These are phyloP conservation scores for grape (Vitis vinifera) DNA, from an alignment of 164 flowering plant genomes.

Conservation along the genomic window DNA sequence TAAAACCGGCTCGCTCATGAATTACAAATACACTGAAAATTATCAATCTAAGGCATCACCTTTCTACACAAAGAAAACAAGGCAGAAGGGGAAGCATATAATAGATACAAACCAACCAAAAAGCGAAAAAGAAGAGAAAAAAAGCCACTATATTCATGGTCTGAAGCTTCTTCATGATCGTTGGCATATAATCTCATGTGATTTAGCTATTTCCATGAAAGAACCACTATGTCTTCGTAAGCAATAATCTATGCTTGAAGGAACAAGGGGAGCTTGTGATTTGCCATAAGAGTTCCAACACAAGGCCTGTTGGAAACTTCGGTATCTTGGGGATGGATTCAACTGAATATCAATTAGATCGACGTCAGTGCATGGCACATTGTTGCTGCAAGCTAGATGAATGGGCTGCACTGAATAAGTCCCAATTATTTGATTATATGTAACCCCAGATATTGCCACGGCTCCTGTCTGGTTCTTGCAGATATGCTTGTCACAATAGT, in stretches of 20 bases:
- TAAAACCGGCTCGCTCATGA: too few relatives aligned
- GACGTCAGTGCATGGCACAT: slow-evolving; percentile 62
- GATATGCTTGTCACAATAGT: slow-evolving; percentile 59
- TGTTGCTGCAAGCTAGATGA: slow-evolving; percentile 69
- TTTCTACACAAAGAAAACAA: too few relatives aligned
- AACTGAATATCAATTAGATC: slow-evolving; percentile 57
- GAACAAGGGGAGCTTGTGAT: slow-evolving; percentile 60
- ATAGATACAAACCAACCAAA: background rate
- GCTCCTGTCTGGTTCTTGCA: slow-evolving; percentile 84
- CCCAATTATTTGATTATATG: slow-evolving; percentile 55
- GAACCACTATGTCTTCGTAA: slow-evolving; percentile 42
- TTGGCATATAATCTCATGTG: slow-evolving; percentile 42
- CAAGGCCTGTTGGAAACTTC: slow-evolving; percentile 38
- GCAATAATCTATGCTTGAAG: slow-evolving; percentile 71
- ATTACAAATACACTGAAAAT: too few relatives aligned
- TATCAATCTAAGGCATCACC: too few relatives aligned
- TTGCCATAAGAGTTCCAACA: slow-evolving; percentile 81
- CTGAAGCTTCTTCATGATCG: background rate
- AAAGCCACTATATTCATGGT: background rate
- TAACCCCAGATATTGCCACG: slow-evolving; percentile 64
- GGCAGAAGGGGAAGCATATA: too few relatives aligned
- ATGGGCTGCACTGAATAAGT: slow-evolving; percentile 64
- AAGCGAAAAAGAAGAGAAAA: slow-evolving; percentile 18
- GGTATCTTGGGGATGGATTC: slow-evolving; percentile 26
- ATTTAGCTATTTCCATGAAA: slow-evolving; percentile 30